A percentile compares a stretch with the other conserved stretches of the same genome.
Evolutionary conservation across 257 asterid species (phyloP).

Genomic region (Gentiana straminea): DNA sequence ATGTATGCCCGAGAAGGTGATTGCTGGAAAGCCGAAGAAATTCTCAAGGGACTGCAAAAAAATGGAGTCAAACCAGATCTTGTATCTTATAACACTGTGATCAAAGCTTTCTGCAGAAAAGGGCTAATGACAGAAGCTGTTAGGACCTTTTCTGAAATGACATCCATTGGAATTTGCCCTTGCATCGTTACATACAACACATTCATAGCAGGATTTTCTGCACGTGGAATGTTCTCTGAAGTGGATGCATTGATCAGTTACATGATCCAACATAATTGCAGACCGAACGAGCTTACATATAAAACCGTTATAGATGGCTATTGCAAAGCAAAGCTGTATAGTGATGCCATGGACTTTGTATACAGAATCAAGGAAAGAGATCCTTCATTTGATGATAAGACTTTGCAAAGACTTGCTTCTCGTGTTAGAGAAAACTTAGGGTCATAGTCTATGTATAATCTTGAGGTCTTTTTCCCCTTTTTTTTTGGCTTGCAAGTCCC

Average conservation of each 20-base stretch:
- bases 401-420: conserved; percentile 44
- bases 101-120: conserved; percentile 89
- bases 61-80: conserved; percentile 67
- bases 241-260: conserved; percentile 61
- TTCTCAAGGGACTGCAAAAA: conserved; percentile 50
- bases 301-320: conserved; percentile 73
- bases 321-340: conserved; percentile 58
- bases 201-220: conserved; percentile 71
- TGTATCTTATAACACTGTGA: conserved; percentile 85
- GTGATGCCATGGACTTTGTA: conserved; percentile 66
- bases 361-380: conserved; percentile 47
- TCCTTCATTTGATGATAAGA: conserved; percentile 30
- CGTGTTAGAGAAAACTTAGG: conserved; percentile 64
- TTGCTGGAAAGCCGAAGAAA: conserved; percentile 92
- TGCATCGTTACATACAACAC: conserved; percentile 84
- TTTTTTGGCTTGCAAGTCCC: neutral
- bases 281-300: conserved; percentile 79
- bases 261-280: conserved; percentile 73
- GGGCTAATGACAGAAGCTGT: conserved; percentile 88
- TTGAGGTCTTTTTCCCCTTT: neutral
- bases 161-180: conserved; percentile 59
- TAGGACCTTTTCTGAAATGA: conserved; percentile 66
- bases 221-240: conserved; percentile 55
- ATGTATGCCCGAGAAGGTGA: conserved; percentile 91
- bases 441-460: conserved; percentile 21